A percentile compares a stretch with the other conserved stretches of the same genome.
phyloP scores from a whole-genome alignment of 163 green algal species.

The Scenedesmus sp. region DNA sequence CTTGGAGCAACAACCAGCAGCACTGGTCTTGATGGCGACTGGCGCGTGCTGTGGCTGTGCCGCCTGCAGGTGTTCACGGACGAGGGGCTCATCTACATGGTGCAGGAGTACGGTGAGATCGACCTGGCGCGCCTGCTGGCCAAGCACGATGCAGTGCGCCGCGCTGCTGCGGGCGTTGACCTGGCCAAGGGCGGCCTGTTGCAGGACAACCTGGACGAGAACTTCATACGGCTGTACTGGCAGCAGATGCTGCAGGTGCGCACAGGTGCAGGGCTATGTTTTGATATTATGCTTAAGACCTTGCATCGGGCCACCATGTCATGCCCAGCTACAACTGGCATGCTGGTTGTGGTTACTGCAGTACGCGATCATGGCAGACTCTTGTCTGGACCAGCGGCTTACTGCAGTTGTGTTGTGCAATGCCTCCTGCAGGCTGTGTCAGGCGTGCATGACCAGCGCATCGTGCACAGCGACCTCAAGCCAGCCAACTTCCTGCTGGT shows the following conservation, averaged over 20 bases:
- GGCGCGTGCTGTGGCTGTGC: not conserved
- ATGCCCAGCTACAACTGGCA: no score
- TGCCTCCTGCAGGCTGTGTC: conserved; percentile 78
- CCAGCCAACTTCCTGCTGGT: conserved; percentile 96
- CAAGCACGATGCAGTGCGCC: conserved; percentile 67
- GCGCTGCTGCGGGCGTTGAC: not conserved
- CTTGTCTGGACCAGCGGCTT: not conserved
- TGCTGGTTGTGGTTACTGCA: no score
- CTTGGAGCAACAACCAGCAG: not conserved
- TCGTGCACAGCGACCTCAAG: conserved; percentile 96
- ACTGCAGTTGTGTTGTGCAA: not conserved
- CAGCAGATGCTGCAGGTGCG: conserved; percentile 93
- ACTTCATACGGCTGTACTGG: conserved; percentile 98
- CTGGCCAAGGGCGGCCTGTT: not conserved
- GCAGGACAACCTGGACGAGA: conserved; percentile 71
- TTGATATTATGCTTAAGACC: no score
- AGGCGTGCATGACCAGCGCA: conserved; percentile 88
- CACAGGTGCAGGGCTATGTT: not conserved
- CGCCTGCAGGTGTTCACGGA: conserved; percentile 70
- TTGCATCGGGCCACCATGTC: no score
- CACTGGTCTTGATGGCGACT: not conserved
- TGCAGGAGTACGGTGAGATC: conserved; percentile 95
- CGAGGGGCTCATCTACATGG: conserved; percentile 84
- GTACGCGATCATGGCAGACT: no score
- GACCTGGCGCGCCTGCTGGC: conserved; percentile 93